Percentiles rank a stretch among this genome's conserved stretches.
Evolutionary conservation across 495 filamentous ascomycete species (phyloP).

Genomic region (Annulohypoxylon stygium): DNA sequence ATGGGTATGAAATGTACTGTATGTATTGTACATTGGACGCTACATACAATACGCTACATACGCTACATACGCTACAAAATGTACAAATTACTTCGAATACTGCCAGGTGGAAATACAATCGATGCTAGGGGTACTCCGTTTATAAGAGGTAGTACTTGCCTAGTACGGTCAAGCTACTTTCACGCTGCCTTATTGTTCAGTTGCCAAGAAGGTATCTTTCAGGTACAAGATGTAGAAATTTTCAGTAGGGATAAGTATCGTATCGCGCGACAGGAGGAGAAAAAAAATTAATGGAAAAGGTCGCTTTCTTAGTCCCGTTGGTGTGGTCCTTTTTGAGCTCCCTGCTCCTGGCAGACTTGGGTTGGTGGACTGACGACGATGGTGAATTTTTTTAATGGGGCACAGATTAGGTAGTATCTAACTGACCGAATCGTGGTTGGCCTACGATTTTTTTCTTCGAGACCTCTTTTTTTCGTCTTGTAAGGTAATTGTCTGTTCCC

Average conservation of each 20-base stretch:
- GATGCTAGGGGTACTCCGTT: constrained; percentile 15
- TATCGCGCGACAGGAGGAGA: constrained; percentile 8
- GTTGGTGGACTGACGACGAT: constrained; percentile 34
- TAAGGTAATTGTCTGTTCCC: constrained; percentile 33
- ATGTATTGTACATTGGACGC: too few relatives aligned
- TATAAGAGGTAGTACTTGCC: constrained; percentile 13
- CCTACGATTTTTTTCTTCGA: constrained; percentile 27
- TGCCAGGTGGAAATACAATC: neutral
- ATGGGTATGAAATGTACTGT: neutral
- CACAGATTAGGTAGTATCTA: constrained; percentile 38
- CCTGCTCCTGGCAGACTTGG: constrained; percentile 13
- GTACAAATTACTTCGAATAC: neutral
- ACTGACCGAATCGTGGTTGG: constrained; percentile 39
- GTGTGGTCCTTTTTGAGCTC: constrained; percentile 32
- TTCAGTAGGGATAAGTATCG: constrained; percentile 9
- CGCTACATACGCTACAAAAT: neutral
- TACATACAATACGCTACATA: neutral
- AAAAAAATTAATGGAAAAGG: neutral
- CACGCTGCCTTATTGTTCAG: neutral
- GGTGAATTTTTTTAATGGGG: constrained; percentile 41
- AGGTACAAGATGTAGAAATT: neutral
- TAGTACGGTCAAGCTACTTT: neutral
- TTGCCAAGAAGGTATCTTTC: constrained; percentile 4
- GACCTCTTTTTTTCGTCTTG: constrained; percentile 16
- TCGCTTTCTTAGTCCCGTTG: constrained; percentile 19